These are phyloP conservation scores for Sphaerosporella brunnea DNA, from an alignment of 495 filamentous ascomycete species.

Conservation along the genomic window DNA sequence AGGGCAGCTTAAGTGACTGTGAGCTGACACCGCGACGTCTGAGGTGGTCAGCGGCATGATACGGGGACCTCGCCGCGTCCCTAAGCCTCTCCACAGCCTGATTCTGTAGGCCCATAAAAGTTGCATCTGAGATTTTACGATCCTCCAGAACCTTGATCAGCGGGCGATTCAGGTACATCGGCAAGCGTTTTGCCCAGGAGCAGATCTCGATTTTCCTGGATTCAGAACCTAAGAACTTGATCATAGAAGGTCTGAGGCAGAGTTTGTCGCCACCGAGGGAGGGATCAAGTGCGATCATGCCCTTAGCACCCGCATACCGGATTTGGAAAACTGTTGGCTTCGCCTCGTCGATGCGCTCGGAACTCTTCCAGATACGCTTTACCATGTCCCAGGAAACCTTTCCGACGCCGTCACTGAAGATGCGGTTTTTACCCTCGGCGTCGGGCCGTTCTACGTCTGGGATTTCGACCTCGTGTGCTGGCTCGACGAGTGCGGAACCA, in stretches of 20 bases:
- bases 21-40: constrained; percentile 37
- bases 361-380: constrained; percentile 34
- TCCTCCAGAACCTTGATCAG: constrained; percentile 76
- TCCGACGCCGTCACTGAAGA: constrained; percentile 66
- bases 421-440: constrained; percentile 27
- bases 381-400: constrained; percentile 44
- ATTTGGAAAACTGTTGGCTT: constrained; percentile 54
- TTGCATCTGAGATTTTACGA: constrained; percentile 33
- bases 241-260: constrained; percentile 52
- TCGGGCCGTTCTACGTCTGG: constrained; percentile 30
- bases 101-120: constrained; percentile 45
- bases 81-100: constrained; percentile 40
- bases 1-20: constrained; percentile 34
- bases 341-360: constrained; percentile 28
- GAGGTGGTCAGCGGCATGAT: constrained; percentile 47
- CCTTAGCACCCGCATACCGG: constrained; percentile 38
- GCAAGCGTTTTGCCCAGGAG: constrained; percentile 44
- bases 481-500: constrained; percentile 32
- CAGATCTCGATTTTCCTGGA: constrained; percentile 53
- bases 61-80: constrained; percentile 33
- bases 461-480: constrained; percentile 29
- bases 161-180: constrained; percentile 49
- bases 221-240: constrained; percentile 48
- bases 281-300: constrained; percentile 38
- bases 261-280: constrained; percentile 37